Conservation (phyloP, 2,329 filamentous ascomycete genomes). For the Fusarium gaditjirri region DNA sequence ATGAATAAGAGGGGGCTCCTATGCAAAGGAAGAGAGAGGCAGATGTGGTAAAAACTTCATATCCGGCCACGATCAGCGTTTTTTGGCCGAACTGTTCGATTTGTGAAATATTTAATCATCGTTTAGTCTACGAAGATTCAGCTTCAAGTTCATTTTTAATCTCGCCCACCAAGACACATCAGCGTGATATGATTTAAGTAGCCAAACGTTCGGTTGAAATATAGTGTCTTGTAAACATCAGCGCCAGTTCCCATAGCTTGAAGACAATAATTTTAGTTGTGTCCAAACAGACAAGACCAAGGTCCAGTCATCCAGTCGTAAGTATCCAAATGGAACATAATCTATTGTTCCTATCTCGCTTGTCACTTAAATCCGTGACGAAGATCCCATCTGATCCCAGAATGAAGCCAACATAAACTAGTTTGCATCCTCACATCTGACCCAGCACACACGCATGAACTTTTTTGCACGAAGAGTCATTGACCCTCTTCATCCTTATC, state of each 20-base stretch:
- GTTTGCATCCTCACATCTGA: conserved; percentile 41
- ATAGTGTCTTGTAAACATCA: neutral
- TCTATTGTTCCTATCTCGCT: conserved; percentile 44
- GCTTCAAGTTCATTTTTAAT: neutral
- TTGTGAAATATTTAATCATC: conserved; percentile 21
- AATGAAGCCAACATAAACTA: conserved; percentile 36
- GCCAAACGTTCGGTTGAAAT: neutral
- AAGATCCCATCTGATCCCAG: conserved; percentile 39
- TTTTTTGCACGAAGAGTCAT: conserved; percentile 21
- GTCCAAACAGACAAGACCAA: neutral
- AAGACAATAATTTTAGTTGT: neutral
- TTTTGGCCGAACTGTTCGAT: conserved; percentile 17
- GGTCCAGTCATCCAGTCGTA: conserved; percentile 16
- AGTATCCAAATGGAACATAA: conserved; percentile 44
- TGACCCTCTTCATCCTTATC: conserved; percentile 13
- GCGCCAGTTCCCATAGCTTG: neutral
- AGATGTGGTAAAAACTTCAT: conserved; percentile 2
- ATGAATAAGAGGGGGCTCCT: neutral
- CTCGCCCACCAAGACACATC: neutral
- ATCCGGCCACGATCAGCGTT: conserved; percentile 9
- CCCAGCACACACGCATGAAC: conserved; percentile 33
- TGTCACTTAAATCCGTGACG: conserved; percentile 36
- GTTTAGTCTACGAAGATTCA: neutral
- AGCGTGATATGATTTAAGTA: neutral
- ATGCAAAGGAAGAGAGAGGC: conserved; percentile 4